A percentile compares a stretch with the other conserved stretches of the same genome.
Conservation (phyloP, 1,139 yeast species). For the Debaryomyces psychrophilus region DNA sequence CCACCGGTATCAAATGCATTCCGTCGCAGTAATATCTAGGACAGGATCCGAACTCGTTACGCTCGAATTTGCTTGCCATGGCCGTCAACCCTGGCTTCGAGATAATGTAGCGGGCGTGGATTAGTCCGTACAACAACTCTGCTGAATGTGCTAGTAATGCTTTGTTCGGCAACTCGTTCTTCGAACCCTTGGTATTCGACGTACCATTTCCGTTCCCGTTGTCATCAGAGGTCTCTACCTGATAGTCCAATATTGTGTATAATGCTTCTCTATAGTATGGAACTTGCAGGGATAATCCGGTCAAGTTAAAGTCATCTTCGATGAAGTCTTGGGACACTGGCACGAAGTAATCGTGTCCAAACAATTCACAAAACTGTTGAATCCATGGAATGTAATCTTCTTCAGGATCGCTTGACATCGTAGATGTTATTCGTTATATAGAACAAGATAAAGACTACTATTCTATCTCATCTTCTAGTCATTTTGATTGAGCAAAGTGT, state of each 20-base stretch:
- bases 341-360: slow-evolving; percentile 92
- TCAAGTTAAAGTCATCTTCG: slow-evolving; percentile 93
- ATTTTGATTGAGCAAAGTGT: neutral
- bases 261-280: slow-evolving; percentile 92
- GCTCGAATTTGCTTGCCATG: slow-evolving; percentile 95
- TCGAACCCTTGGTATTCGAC: slow-evolving; percentile 19
- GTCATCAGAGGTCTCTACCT: slow-evolving; percentile 75
- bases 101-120: slow-evolving; percentile 88
- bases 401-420: slow-evolving; percentile 49
- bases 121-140: slow-evolving; percentile 86
- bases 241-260: slow-evolving; percentile 78
- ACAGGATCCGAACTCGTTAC: slow-evolving; percentile 87
- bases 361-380: slow-evolving; percentile 79
- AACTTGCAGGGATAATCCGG: slow-evolving; percentile 83
- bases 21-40: slow-evolving; percentile 90
- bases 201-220: slow-evolving; percentile 18
- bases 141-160: slow-evolving; percentile 87
- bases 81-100: slow-evolving; percentile 89
- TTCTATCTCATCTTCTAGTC: slow-evolving; percentile 3
- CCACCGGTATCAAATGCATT: slow-evolving; percentile 91
- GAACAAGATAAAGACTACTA: neutral
- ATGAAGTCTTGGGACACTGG: slow-evolving; percentile 92
- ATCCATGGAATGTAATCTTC: slow-evolving; percentile 87
- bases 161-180: slow-evolving; percentile 61
- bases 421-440: neutral